Conservation (phyloP, 176 grass and related monocot species). For the Avena atlantica region DNA sequence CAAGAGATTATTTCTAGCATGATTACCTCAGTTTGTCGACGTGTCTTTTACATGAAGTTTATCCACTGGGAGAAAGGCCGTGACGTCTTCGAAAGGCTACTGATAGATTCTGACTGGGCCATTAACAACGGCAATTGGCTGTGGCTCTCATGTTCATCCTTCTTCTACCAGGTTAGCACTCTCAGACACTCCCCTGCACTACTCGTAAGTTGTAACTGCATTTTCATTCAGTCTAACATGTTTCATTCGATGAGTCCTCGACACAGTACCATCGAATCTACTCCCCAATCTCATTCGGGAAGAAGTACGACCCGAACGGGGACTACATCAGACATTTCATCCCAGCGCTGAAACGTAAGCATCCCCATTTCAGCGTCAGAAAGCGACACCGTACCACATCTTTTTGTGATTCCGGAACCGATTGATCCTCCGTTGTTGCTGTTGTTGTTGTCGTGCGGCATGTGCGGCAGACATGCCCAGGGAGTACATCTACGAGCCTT, state of each 20-base stretch:
- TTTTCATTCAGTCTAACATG: constrained; percentile 34
- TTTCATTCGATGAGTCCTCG: background rate
- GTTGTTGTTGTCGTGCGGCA: constrained; percentile 4
- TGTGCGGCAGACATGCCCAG: constrained; percentile 76
- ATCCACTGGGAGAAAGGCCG: constrained; percentile 96
- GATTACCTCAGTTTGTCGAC: background rate
- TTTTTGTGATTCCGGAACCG: constrained; percentile 12
- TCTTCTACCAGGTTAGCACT: constrained; percentile 78
- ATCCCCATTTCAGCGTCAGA: constrained; percentile 21
- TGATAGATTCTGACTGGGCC: constrained; percentile 93
- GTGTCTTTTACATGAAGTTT: constrained; percentile 61
- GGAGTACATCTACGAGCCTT: constrained; percentile 96
- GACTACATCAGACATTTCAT: constrained; percentile 91
- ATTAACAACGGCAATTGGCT: constrained; percentile 96
- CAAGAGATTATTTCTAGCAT: background rate
- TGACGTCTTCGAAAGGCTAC: constrained; percentile 84
- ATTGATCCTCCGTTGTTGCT: background rate
- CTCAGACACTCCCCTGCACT: background rate
- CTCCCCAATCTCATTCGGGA: constrained; percentile 87
- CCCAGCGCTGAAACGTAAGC: constrained; percentile 77
- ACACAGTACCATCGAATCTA: constrained; percentile 85
- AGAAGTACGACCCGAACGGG: constrained; percentile 89
- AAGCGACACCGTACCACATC: background rate
- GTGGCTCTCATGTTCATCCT: constrained; percentile 96
- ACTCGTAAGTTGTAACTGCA: background rate